phyloP scores from a whole-genome alignment of 495 filamentous ascomycete species.

The Pseudotulostoma volvatum region DNA sequence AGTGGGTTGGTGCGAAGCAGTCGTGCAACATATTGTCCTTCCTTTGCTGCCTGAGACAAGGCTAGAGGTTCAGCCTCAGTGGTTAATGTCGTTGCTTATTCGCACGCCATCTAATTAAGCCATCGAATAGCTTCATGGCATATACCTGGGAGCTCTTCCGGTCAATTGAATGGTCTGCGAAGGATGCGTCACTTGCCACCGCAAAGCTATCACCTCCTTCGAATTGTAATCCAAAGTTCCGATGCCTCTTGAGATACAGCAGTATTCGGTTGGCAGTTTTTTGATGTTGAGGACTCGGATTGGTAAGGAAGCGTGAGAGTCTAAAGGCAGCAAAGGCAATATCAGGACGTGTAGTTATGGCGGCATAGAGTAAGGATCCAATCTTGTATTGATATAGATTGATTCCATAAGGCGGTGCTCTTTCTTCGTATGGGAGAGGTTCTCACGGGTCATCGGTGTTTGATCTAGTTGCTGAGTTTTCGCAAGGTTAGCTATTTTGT shows the following conservation, averaged over 20 bases:
- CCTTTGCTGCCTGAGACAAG: not conserved
- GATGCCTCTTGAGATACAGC: not conserved
- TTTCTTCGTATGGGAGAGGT: conserved; percentile 3
- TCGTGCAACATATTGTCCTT: not conserved
- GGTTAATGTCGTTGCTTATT: not conserved
- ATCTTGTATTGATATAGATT: conserved; percentile 12
- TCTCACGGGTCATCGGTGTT: not conserved
- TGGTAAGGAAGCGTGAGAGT: conserved; percentile 11
- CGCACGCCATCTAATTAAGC: not conserved
- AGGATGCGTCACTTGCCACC: not conserved
- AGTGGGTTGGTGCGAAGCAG: not conserved
- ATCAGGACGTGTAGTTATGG: conserved; percentile 11
- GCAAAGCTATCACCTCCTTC: not conserved
- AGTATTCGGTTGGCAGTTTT: conserved; percentile 5
- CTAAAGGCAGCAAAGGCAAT: conserved; percentile 4
- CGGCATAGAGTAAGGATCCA: conserved; percentile 11
- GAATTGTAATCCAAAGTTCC: not conserved
- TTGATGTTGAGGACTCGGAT: conserved; percentile 9
- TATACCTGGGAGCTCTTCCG: not conserved
- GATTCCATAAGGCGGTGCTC: conserved; percentile 1
- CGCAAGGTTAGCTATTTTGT: not conserved
- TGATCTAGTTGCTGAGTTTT: not conserved
- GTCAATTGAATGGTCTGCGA: not conserved
- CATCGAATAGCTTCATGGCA: not conserved
- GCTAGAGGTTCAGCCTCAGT: not conserved